Percentiles rank a stretch among this genome's conserved stretches.
Evolutionary conservation across 495 filamentous ascomycete genomes (phyloP).

Genomic region (Amphirosellinia nigrospora): DNA sequence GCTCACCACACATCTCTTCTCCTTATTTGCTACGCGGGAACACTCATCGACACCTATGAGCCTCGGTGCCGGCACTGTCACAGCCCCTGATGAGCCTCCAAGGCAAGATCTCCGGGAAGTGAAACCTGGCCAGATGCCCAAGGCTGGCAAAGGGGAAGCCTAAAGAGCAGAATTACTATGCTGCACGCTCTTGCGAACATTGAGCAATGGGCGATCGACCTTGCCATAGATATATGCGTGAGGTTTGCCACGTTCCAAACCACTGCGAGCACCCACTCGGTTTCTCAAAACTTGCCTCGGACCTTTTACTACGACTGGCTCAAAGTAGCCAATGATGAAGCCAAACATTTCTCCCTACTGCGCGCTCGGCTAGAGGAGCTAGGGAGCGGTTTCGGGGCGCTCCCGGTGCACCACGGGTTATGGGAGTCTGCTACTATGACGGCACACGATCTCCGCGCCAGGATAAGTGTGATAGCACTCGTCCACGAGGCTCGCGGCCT

Average conservation of each 20-base stretch:
- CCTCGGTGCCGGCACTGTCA: conserved; percentile 48
- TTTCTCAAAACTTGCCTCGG: conserved; percentile 47
- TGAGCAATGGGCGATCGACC: conserved; percentile 61
- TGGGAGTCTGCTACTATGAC: conserved; percentile 57
- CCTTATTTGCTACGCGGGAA: conserved; percentile 51
- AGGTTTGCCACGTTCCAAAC: conserved; percentile 58
- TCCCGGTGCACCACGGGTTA: conserved; percentile 58
- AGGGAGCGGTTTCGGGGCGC: conserved; percentile 55
- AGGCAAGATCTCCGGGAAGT: conserved; percentile 52
- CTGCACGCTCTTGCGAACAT: conserved; percentile 61
- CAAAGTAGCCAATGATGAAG: conserved; percentile 60
- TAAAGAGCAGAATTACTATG: conserved; percentile 59
- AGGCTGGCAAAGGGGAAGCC: conserved; percentile 51
- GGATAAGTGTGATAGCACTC: conserved; percentile 60
- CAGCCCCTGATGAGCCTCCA: conserved; percentile 53
- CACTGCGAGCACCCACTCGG: conserved; percentile 20
- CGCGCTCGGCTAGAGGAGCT: conserved; percentile 57
- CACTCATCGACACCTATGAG: conserved; percentile 50
- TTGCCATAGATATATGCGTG: conserved; percentile 61
- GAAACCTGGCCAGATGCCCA: conserved; percentile 52
- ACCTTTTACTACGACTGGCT: conserved; percentile 62
- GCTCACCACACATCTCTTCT: conserved; percentile 55
- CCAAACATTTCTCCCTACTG: conserved; percentile 60
- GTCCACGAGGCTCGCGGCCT: conserved; percentile 61
- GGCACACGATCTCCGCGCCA: conserved; percentile 54